Evolutionary conservation across 2,329 filamentous ascomycete species (phyloP), one percentile per base, ranked within the genome.

Genomic region (Gaeumannomyces tritici): DNA sequence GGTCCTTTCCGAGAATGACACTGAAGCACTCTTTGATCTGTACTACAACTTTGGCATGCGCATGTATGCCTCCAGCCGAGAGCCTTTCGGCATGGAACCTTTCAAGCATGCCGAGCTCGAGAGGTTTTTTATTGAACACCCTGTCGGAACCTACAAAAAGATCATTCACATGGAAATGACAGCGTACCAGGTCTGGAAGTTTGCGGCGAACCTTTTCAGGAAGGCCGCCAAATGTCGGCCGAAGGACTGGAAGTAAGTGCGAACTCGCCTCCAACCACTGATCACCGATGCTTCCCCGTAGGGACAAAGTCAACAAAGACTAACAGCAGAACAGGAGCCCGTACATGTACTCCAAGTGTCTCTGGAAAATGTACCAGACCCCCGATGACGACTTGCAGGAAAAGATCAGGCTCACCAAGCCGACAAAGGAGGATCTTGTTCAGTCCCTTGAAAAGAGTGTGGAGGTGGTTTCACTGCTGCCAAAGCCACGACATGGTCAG

Each of bases 291-390:
- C 21, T 47, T 12, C 33, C 13, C 5, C 2, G 18, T 31, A 9
- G 11, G 15, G 56, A 13, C 6, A 8, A 5, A 5, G n/a, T 33
- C 18, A 15, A 57, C 69, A 31, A 6, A 24, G n/a, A 51, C 57
- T 77, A 64, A 76, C 60, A 26, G 13, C 4, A 27, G 3, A n/a
- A 11, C 13, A 81, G 79, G 66, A 85, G 83, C 64, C 74, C 80
- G 0, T 86, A 84, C 68, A 86, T 86, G 83, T 76, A 83, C 60
- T 78, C 80, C 60, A 86, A 86, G 67, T 86, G 83, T 65, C 76
- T 84, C 55, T 86, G 83, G 83, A 86, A 86, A 69, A 85, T 86
- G 82, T 83, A 83, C 66, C 78, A 81, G 65, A 82, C 79, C 59
- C 74, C 78, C 0, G 66, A 70, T 0, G 77, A 79, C 11, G 67